Evolutionary conservation across 495 filamentous ascomycete species (phyloP).

Genomic region (Gamarada debralockiae): DNA sequence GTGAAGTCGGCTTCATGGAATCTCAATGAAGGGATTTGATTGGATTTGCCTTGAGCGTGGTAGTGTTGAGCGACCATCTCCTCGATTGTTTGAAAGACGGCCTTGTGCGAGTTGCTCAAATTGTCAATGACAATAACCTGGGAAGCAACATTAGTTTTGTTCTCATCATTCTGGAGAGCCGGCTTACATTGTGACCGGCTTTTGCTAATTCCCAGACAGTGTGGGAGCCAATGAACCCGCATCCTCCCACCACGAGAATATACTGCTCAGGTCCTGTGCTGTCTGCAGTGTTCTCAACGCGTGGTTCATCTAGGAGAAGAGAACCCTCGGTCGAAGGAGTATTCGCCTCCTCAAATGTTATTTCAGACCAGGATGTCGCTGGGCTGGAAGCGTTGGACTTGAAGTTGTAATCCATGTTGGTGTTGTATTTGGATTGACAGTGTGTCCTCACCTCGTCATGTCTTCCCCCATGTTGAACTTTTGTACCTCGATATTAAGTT

Average conservation of each 20-base stretch:
- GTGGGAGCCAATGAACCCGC: slow-evolving; percentile 50
- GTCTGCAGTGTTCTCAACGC: slow-evolving; percentile 22
- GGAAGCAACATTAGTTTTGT: background rate
- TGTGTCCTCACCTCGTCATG: no score
- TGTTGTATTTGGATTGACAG: no score
- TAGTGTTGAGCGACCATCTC: slow-evolving; percentile 47
- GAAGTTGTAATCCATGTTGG: no score
- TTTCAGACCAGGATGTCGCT: no score
- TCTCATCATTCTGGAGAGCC: background rate
- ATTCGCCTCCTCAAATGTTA: no score
- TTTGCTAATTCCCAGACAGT: slow-evolving; percentile 43
- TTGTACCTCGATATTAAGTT: no score
- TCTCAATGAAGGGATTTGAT: slow-evolving; percentile 31
- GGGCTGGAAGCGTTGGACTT: no score
- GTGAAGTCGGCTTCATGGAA: slow-evolving; percentile 57
- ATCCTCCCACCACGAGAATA: slow-evolving; percentile 49
- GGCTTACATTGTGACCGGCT: slow-evolving; percentile 23
- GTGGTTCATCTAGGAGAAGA: no score
- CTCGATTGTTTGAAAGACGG: slow-evolving; percentile 49
- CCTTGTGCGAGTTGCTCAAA: slow-evolving; percentile 35
- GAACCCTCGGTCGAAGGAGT: no score
- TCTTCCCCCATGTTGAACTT: no score
- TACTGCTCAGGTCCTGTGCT: slow-evolving; percentile 22
- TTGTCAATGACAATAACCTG: slow-evolving; percentile 28
- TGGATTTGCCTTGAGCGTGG: slow-evolving; percentile 42